Conservation (phyloP, 352 stramenopile genomes). For the Globisporangium perplexum region DNA sequence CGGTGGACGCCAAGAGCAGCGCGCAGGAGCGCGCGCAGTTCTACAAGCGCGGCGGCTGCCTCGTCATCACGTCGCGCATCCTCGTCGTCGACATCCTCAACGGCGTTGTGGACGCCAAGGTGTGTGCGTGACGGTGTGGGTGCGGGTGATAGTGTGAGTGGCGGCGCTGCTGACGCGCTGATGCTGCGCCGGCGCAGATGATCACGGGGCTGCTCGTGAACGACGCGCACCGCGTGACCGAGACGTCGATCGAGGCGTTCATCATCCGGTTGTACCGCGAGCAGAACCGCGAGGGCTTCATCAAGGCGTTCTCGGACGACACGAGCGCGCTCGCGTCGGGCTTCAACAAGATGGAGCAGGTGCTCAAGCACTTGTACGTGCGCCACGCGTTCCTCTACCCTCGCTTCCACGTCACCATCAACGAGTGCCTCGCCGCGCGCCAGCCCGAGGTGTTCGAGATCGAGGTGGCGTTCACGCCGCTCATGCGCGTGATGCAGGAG, state of each 20-base stretch:
- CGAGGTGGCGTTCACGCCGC: slow-evolving; percentile 85
- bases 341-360: slow-evolving; percentile 95
- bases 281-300: slow-evolving; percentile 87
- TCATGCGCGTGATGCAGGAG: slow-evolving; percentile 94
- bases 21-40: slow-evolving; percentile 71
- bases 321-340: slow-evolving; percentile 84
- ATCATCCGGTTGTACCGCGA: slow-evolving; percentile 94
- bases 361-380: slow-evolving; percentile 93
- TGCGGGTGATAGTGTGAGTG: slow-evolving; percentile 7
- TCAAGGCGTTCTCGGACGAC: slow-evolving; percentile 97
- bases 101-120: slow-evolving; percentile 52
- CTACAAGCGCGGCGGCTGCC: slow-evolving; percentile 91
- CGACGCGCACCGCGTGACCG: slow-evolving; percentile 90
- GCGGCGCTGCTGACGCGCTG: neutral
- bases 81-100: slow-evolving; percentile 97
- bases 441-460: slow-evolving; percentile 94
- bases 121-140: slow-evolving; percentile 3
- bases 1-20: slow-evolving; percentile 68
- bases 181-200: slow-evolving; percentile 15
- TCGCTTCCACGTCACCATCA: slow-evolving; percentile 92
- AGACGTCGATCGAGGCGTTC: slow-evolving; percentile 96
- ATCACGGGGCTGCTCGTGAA: slow-evolving; percentile 93
- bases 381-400: slow-evolving; percentile 93
- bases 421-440: slow-evolving; percentile 75
- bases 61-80: slow-evolving; percentile 95